Evolutionary conservation across 768 basidiomycete genomes (phyloP).

Genomic region (Leccinum ochraceum): DNA sequence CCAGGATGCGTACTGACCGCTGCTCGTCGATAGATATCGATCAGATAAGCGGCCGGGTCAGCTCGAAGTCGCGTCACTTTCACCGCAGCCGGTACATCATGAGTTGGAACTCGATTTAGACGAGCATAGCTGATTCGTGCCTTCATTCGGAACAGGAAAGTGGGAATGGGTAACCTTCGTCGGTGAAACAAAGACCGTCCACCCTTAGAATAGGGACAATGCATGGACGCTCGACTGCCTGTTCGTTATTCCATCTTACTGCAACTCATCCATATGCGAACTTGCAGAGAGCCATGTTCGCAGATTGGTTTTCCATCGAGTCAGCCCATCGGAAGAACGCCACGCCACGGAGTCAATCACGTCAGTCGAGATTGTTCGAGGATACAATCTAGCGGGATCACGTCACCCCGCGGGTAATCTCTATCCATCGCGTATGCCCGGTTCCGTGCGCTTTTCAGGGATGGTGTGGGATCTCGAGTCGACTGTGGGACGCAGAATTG

Average conservation of each 20-base stretch:
- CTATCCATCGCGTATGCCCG: background rate
- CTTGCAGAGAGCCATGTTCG: background rate
- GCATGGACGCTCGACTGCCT: background rate
- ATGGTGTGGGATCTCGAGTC: background rate
- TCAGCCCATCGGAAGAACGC: no score
- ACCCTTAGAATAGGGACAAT: background rate
- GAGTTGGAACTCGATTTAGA: background rate
- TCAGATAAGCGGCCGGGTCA: background rate
- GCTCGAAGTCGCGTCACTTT: background rate
- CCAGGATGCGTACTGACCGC: background rate
- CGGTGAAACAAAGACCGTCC: background rate
- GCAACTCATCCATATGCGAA: background rate
- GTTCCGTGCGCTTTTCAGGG: background rate
- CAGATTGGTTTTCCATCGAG: background rate
- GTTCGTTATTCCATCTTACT: background rate
- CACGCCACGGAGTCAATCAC: background rate
- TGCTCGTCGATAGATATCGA: background rate
- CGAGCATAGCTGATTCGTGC: background rate
- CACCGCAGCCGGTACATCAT: background rate
- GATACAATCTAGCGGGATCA: background rate
- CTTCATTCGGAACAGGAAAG: background rate
- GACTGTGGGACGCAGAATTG: background rate
- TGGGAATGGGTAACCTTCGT: background rate
- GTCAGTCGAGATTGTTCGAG: background rate
- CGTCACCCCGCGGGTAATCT: background rate